Evolutionary conservation across 1,139 yeast species (phyloP).

Genomic region (Saccharomyces hybrid): DNA sequence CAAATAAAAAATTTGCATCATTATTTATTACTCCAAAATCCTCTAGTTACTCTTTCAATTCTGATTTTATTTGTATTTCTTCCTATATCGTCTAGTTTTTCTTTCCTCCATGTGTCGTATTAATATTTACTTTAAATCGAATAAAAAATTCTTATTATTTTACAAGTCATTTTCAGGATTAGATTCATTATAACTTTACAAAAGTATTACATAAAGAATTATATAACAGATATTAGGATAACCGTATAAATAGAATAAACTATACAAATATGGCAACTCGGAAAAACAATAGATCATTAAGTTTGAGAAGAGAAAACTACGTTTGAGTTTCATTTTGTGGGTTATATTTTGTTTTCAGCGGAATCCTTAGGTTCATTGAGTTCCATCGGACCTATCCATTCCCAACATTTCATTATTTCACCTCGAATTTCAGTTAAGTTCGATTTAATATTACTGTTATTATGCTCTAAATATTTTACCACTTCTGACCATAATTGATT

Average conservation of each 20-base stretch:
- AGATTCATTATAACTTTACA: not conserved
- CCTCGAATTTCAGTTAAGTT: constrained; percentile 61
- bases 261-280: not conserved
- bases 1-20: not conserved
- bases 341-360: not conserved
- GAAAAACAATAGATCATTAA: not conserved
- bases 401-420: constrained; percentile 84
- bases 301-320: not conserved
- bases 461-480: constrained; percentile 51
- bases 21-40: not conserved
- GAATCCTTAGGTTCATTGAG: not conserved
- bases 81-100: not conserved
- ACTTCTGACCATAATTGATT: constrained; percentile 59
- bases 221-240: not conserved
- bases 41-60: not conserved
- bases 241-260: not conserved
- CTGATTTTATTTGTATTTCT: not conserved
- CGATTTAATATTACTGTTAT: constrained; percentile 33
- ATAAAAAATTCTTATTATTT: not conserved
- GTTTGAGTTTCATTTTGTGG: not conserved
- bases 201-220: not conserved
- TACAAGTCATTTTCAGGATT: not conserved
- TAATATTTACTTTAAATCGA: not conserved
- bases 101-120: not conserved
- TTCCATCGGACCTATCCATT: constrained; percentile 53